These are phyloP conservation scores for Solanum piurae DNA, from an alignment of 257 asterid species.

Conservation along the genomic window DNA sequence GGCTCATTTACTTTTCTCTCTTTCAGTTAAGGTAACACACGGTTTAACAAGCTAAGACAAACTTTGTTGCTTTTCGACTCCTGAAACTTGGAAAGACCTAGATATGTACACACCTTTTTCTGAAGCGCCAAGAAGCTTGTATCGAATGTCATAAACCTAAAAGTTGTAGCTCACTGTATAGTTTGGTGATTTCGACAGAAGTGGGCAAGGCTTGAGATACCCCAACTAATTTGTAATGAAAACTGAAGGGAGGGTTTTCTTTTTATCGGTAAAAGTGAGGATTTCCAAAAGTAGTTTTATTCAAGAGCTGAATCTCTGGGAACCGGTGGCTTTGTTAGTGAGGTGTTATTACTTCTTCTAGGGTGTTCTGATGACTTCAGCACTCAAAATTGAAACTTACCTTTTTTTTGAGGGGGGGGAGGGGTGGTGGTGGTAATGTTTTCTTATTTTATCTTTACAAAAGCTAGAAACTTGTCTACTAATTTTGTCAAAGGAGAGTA, in stretches of 20 bases:
- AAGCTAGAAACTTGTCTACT: neutral
- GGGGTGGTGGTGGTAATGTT: neutral
- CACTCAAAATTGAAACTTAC: neutral
- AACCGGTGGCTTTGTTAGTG: neutral
- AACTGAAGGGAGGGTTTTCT: neutral
- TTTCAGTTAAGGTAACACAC: neutral
- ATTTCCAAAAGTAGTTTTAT: neutral
- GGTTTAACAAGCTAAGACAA: neutral
- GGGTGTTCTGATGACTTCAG: neutral
- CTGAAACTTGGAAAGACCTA: neutral
- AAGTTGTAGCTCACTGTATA: neutral
- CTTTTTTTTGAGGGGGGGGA: neutral
- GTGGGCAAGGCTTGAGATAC: neutral
- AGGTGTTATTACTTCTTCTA: neutral
- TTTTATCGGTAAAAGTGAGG: neutral
- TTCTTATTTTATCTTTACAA: neutral
- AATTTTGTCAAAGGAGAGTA: neutral
- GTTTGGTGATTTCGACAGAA: neutral
- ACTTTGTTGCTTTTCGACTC: neutral
- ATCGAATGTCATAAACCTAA: neutral
- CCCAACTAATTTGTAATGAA: neutral
- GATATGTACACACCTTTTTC: neutral
- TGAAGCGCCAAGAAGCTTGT: neutral
- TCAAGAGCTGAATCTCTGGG: neutral
- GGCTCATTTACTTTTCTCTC: neutral